phyloP scores from a whole-genome alignment of 495 filamentous ascomycete genomes.

The Penicillium cosmopolitanum region DNA sequence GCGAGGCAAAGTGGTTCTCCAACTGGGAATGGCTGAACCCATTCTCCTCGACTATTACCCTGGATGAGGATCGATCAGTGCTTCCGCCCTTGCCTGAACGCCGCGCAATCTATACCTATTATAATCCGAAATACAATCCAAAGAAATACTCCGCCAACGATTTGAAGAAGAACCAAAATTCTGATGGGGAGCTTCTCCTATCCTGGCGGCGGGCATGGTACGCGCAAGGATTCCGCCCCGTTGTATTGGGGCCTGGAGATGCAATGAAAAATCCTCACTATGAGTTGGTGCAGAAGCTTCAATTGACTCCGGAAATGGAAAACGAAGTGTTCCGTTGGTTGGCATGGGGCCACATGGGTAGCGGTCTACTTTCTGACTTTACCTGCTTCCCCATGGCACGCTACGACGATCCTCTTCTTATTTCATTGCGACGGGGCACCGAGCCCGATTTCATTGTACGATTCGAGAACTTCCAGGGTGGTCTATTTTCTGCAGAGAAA shows the following conservation, averaged over 20 bases:
- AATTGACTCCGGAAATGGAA: conserved; percentile 60
- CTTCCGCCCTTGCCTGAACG: conserved; percentile 77
- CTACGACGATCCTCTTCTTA: conserved; percentile 71
- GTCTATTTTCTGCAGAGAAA: conserved; percentile 75
- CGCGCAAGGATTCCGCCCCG: conserved; percentile 86
- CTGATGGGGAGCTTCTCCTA: conserved; percentile 78
- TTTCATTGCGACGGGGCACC: conserved; percentile 71
- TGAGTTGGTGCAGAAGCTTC: conserved; percentile 58
- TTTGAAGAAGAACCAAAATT: conserved; percentile 61
- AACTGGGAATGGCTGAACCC: conserved; percentile 89
- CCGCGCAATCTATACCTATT: conserved; percentile 90
- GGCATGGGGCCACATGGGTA: conserved; percentile 93
- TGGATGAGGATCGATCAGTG: conserved; percentile 84
- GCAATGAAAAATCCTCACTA: conserved; percentile 85
- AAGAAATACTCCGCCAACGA: conserved; percentile 50
- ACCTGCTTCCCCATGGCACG: conserved; percentile 83
- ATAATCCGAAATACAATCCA: conserved; percentile 62
- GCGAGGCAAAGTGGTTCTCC: conserved; percentile 80
- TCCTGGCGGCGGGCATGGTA: conserved; percentile 94
- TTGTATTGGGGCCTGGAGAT: conserved; percentile 79
- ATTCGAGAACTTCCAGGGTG: conserved; percentile 72
- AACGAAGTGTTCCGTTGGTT: conserved; percentile 82
- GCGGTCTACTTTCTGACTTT: conserved; percentile 79
- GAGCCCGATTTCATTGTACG: conserved; percentile 68
- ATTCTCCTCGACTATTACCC: conserved; percentile 82